Evolutionary conservation across 1,284 basidiomycete species (phyloP), one percentile per base, ranked within the genome.

Genomic region (Flammula alnicola): DNA sequence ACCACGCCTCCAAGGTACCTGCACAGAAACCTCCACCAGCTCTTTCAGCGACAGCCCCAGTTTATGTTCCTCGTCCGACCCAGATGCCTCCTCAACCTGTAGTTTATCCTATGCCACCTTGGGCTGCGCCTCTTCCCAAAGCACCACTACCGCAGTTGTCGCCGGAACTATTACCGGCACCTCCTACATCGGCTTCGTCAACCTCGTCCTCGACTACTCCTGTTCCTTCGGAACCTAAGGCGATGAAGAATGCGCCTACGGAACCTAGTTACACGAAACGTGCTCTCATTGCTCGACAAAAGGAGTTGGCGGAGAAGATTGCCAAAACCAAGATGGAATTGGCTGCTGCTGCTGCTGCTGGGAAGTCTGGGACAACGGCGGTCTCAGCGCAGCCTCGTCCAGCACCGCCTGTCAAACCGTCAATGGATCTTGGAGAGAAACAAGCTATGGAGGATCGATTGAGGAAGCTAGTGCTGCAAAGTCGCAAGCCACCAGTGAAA

Each of bases 221-320:
- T 4, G 52, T 62, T 25, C 62, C 63, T 11, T 64, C 66, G 10
- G 72, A 75, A 48, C 69, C 71, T 9, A 66, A 66, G 31, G 69
- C 71, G 4, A 70, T 71, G 66, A 72, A 71, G 52, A 72, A 65
- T 32, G 60, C 65, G 1, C 67, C 74, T 0, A 71, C 65, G 43
- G 64, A 61, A 9, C 72, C 73, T 6, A 70, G 65, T 43, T 68
- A 60, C 48, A 59, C 62, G 10, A 71, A 71, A 48, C 66, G 69
- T 12, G 63, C 69, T 16, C 60, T 75, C 6, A 46, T 72, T 16
- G 72, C 70, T 4, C 61, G 70, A 48, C 71, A 74, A 42, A 74
- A 67, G 57, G 75, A 76, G 25, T 57, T 77, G 17, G 73, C 76
- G 56, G 71, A 72, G 48, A 64, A 66, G 47, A 73, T 77, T 29